These are phyloP conservation scores for Pleurotus ostreatus DNA, from an alignment of 768 basidiomycete genomes.

Conservation along the genomic window DNA sequence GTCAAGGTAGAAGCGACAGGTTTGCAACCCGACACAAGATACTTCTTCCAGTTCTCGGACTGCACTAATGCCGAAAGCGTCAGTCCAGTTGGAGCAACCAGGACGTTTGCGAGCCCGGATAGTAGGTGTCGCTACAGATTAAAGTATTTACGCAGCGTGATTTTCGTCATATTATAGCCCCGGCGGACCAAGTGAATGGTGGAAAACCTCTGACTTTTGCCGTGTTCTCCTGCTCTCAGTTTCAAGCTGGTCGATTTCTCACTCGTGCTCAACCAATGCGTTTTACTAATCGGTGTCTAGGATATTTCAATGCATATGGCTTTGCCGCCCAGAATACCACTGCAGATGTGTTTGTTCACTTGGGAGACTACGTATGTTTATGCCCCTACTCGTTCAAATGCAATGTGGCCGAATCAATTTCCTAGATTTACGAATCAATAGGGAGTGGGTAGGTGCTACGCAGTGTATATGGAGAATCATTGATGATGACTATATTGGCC, in stretches of 20 bases:
- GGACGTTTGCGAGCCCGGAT: slow-evolving; percentile 43
- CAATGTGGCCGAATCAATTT: background rate
- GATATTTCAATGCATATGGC: slow-evolving; percentile 61
- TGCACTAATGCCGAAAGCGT: slow-evolving; percentile 40
- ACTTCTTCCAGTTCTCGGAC: slow-evolving; percentile 53
- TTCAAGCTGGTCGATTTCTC: slow-evolving; percentile 36
- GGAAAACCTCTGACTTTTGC: slow-evolving; percentile 51
- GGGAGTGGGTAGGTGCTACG: slow-evolving; percentile 1
- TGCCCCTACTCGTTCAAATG: background rate
- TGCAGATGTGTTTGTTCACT: slow-evolving; percentile 51
- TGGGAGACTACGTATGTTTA: slow-evolving; percentile 51
- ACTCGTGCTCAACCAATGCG: background rate
- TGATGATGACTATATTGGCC: background rate
- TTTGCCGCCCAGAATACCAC: slow-evolving; percentile 50
- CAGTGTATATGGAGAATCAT: background rate
- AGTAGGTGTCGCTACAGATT: slow-evolving; percentile 26
- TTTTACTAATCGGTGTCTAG: slow-evolving; percentile 17
- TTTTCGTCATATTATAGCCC: slow-evolving; percentile 25
- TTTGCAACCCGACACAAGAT: slow-evolving; percentile 46
- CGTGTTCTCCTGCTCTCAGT: slow-evolving; percentile 57
- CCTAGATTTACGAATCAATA: slow-evolving; percentile 40
- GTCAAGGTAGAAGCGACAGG: slow-evolving; percentile 55
- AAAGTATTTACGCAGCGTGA: background rate
- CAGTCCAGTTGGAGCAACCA: slow-evolving; percentile 48
- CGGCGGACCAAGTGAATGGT: slow-evolving; percentile 42